Conservation (phyloP, 305 asterid genomes). For the Solanum aculeatissimum region DNA sequence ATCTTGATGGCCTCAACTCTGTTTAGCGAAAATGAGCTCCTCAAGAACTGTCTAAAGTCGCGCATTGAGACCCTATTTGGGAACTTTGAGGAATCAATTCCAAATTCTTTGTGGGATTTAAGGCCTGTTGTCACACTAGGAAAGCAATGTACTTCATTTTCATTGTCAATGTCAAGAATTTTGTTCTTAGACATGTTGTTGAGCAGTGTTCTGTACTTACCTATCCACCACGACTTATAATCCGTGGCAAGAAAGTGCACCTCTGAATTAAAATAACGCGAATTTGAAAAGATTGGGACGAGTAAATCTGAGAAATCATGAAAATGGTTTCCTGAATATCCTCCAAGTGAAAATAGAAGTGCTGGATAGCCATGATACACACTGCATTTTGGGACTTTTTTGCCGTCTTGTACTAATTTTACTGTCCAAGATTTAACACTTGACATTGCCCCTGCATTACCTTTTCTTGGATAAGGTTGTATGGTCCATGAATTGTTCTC, state of each 20-base stretch:
- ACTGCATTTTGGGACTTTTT: conserved; percentile 28
- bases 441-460: conserved; percentile 19
- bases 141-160: conserved; percentile 41
- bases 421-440: conserved; percentile 47
- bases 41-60: conserved; percentile 37
- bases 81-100: conserved; percentile 19
- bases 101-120: conserved; percentile 32
- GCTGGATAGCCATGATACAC: conserved; percentile 35
- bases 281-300: conserved; percentile 42
- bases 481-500: conserved; percentile 32
- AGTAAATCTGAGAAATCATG: conserved; percentile 62
- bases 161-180: conserved; percentile 34
- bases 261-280: conserved; percentile 19
- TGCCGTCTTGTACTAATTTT: conserved; percentile 3
- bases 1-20: conserved; percentile 11
- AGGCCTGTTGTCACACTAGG: conserved; percentile 34
- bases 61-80: conserved; percentile 19
- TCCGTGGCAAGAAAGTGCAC: conserved; percentile 53
- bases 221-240: conserved; percentile 49
- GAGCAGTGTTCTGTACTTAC: conserved; percentile 23
- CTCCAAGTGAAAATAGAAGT: conserved; percentile 55
- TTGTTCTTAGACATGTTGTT: conserved; percentile 24
- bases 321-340: conserved; percentile 59
- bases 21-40: conserved; percentile 34
- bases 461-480: conserved; percentile 59